phyloP scores from a whole-genome alignment of 2,329 filamentous ascomycete genomes.

The Claviceps monticola region DNA sequence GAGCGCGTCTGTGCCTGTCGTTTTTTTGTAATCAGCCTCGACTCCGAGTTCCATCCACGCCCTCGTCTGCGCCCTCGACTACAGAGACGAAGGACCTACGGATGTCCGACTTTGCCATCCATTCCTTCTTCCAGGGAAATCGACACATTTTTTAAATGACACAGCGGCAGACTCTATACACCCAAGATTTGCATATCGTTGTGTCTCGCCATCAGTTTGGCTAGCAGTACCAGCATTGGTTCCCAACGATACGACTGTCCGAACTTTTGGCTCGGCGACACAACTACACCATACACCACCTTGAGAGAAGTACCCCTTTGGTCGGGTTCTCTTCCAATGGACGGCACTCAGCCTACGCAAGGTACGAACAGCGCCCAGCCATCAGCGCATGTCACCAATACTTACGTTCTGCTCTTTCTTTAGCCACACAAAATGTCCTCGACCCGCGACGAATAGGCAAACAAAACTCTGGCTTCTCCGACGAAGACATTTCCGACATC shows the following conservation, averaged over 20 bases:
- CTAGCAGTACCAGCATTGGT: background rate
- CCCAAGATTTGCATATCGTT: no score
- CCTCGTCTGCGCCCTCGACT: background rate
- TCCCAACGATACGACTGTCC: background rate
- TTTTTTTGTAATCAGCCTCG: background rate
- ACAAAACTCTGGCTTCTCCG: slow-evolving; percentile 69
- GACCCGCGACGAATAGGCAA: slow-evolving; percentile 69
- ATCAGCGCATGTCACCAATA: background rate
- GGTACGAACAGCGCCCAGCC: slow-evolving; percentile 14
- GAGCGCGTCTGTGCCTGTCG: no score
- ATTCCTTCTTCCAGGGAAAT: background rate
- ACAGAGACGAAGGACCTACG: no score
- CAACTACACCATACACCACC: background rate
- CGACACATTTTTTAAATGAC: background rate
- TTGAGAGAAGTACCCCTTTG: background rate
- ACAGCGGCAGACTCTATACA: background rate
- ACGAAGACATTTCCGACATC: slow-evolving; percentile 76
- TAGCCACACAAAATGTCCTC: slow-evolving; percentile 33
- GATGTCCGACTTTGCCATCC: background rate
- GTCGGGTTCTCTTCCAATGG: slow-evolving; percentile 25
- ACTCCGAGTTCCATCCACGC: background rate
- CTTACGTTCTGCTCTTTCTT: background rate
- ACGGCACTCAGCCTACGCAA: slow-evolving; percentile 30
- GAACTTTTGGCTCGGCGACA: background rate
- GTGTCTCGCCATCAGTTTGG: background rate